Evolutionary conservation across 2,329 filamentous ascomycete species (phyloP), one percentile per base, ranked within the genome.

Genomic region (Hypoxylon sp.): DNA sequence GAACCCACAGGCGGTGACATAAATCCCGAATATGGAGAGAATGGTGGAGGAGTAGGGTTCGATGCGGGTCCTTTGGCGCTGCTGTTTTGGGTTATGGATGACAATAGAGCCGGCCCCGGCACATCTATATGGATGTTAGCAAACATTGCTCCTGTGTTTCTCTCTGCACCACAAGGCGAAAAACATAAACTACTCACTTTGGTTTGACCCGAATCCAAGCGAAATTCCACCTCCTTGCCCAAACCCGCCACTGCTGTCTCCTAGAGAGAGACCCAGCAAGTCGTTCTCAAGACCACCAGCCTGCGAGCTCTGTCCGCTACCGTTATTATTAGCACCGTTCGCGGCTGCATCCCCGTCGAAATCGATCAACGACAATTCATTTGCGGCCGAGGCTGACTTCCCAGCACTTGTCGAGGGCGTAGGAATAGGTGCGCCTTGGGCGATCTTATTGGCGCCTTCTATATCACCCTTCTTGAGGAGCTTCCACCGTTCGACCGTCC

Each of bases 381-480:
- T 84, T 4, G 80, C 79, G 6, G 84, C 79, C 71, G 90, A 87
- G 62, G 88, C 87, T 64, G 86, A 89, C 22, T 87, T 88, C 10
- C 89, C 87, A 51, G 91, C n/a, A 8, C 71, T 24, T 7, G 61
- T 32, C 3, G 72, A 73, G 6, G 71, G 13, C 13, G 70, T 62
- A 13, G 75, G 70, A 22, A 78, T 64, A 6, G 82, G 84, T 13
- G 91, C 94, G 26, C 94, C 93, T 74, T 91, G 89, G 6, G 93
- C 92, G 69, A 98, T 91, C 76, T 89, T 92, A 68, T 90, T 88
- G 15, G 95, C 93, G 10, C 83, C 93, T 70, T 94, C 92, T 46
- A 96, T 77, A 73, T 99, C 94, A 20, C 95, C 95, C 81, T 95
- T 96, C 83, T 97, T 99, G 79, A 98, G 89, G 57, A 98, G 82